phyloP scores from a whole-genome alignment of 768 basidiomycete species.

The Mrakia blollopis region DNA sequence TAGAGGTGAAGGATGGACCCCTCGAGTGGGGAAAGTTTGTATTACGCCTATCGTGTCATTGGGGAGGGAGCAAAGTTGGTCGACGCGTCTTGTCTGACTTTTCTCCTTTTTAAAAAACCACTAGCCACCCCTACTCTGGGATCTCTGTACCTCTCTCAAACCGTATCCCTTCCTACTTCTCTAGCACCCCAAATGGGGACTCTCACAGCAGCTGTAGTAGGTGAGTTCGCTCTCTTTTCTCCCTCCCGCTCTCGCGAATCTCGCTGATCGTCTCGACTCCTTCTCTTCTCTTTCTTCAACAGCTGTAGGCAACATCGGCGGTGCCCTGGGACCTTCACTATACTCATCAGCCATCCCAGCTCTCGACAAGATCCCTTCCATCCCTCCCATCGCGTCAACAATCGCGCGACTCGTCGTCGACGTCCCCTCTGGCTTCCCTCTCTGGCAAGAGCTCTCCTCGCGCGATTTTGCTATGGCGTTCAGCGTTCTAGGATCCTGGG shows the following conservation, averaged over 20 bases:
- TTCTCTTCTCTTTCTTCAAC: not conserved
- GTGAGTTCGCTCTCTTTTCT: not conserved
- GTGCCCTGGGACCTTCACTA: slow-evolving; percentile 14
- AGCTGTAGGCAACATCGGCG: slow-evolving; percentile 28
- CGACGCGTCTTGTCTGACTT: not conserved
- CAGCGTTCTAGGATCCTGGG: slow-evolving; percentile 5
- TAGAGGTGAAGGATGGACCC: too few species aligned
- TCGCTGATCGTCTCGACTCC: not conserved
- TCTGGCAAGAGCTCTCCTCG: slow-evolving; percentile 14
- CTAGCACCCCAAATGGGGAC: slow-evolving; percentile 14
- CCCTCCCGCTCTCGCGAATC: not conserved
- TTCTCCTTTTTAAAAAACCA: not conserved
- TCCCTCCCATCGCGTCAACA: not conserved
- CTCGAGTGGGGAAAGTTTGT: too few species aligned
- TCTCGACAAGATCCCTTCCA: not conserved
- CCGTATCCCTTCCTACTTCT: slow-evolving; percentile 14
- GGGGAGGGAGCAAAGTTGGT: not conserved
- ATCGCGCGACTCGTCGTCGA: not conserved
- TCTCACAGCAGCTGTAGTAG: slow-evolving; percentile 25
- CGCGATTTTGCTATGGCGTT: slow-evolving; percentile 21
- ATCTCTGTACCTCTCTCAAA: slow-evolving; percentile 24
- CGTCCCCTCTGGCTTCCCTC: not conserved
- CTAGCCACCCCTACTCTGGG: slow-evolving; percentile 30
- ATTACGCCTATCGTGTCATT: not conserved
- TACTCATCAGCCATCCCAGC: slow-evolving; percentile 19